These are phyloP conservation scores for Oryza brachyantha DNA, from an alignment of 176 grass and related monocot genomes.

Conservation along the genomic window DNA sequence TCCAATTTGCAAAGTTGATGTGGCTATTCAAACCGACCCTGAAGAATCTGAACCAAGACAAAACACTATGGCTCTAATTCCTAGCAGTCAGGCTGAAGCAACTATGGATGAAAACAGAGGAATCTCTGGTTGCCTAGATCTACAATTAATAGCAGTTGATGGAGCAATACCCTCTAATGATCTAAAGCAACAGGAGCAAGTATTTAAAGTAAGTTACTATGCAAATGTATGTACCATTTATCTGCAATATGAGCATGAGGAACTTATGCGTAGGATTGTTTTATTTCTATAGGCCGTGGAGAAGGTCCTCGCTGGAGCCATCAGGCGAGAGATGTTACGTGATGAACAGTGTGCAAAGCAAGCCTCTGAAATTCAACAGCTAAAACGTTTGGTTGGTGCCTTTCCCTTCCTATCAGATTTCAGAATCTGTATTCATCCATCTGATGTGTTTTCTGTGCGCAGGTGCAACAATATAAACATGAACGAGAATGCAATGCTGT, in stretches of 20 bases:
- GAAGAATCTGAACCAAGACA: constrained; percentile 34
- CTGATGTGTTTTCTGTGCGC: constrained; percentile 29
- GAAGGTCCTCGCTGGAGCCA: constrained; percentile 54
- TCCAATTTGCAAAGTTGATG: constrained; percentile 40
- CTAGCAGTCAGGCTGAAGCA: constrained; percentile 29
- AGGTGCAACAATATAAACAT: constrained; percentile 66
- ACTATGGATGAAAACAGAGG: constrained; percentile 17
- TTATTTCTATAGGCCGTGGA: constrained; percentile 41
- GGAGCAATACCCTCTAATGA: constrained; percentile 33
- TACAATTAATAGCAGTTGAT: constrained; percentile 46
- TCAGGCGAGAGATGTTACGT: constrained; percentile 58
- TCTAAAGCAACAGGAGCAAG: constrained; percentile 39
- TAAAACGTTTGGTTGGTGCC: constrained; percentile 57
- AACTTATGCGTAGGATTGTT: constrained; percentile 6
- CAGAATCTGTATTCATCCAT: background rate
- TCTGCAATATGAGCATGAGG: background rate
- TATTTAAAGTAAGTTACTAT: constrained; percentile 37
- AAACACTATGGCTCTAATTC: constrained; percentile 28
- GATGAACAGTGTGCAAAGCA: constrained; percentile 57
- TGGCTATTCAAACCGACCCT: constrained; percentile 46
- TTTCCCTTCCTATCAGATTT: background rate
- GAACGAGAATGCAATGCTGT: constrained; percentile 62
- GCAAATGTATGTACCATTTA: background rate
- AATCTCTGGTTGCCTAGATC: constrained; percentile 20
- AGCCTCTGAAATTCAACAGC: constrained; percentile 54